Evolutionary conservation across 441 rosid genomes (phyloP), one percentile per base, ranked within the genome.

Genomic region (Biscutella laevigata): DNA sequence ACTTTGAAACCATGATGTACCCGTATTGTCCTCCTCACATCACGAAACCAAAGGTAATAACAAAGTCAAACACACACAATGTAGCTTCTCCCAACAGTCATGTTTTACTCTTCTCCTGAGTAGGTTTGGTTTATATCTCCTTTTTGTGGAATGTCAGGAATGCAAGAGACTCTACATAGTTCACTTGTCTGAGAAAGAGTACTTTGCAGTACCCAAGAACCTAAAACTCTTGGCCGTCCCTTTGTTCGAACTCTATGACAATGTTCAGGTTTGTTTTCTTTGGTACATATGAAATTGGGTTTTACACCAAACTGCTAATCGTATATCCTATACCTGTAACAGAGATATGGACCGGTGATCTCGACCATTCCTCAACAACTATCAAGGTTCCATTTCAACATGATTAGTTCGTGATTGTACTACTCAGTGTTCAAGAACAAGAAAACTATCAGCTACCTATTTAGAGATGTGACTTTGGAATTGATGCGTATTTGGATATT

Each of bases 281-380:
- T 14, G 32, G 36, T n/a, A n/a, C n/a, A n/a, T n/a, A n/a, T n/a
- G n/a, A 48, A 24, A 47, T 24, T 40, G 13, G 3, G 24, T 47
- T 21, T 46, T n/a, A 20, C 21, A n/a, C 15, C 37, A 33, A 21
- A 48, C 6, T 17, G 25, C 11, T 57, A 7, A 64, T 1, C 14
- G 0, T 21, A 4, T 17, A 21, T 26, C 14, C 1, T 27, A 42
- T 24, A 32, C 59, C 29, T 64, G 37, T 51, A 37, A 76, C 86
- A 92, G 97, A 88, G 95, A 73, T 92, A 88, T 15, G 98, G 98
- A 37, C 97, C 97, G 1, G 95, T 92, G 16, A 92, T 88, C 55
- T 92, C 97, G 37, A 88, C 97, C 67, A 92, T 92, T 71, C 99
- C 99, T 13, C 97, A 88, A 74, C 99, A 92, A 70, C 97, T 92